phyloP scores from a whole-genome alignment of 805 yeast genomes.

The Wickerhamomyces subpelliculosus region DNA sequence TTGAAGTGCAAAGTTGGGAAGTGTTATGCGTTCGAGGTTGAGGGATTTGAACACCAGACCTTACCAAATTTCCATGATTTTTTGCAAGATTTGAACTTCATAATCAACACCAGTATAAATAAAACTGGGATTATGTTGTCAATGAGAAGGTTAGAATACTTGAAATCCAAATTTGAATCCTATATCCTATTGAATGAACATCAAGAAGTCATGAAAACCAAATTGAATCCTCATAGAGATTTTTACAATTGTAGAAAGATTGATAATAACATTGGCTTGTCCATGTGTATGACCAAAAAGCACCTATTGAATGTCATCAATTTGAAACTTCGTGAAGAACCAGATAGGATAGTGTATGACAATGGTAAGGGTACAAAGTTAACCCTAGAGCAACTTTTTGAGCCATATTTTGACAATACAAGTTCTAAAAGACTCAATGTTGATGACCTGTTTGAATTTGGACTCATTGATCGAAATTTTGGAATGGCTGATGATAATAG shows the following conservation, averaged over 20 bases:
- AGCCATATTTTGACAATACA: slow-evolving; percentile 24
- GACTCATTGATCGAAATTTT: slow-evolving; percentile 18
- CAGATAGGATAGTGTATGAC: slow-evolving; percentile 26
- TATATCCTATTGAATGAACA: slow-evolving; percentile 27
- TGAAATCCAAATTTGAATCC: slow-evolving; percentile 28
- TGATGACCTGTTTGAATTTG: slow-evolving; percentile 24
- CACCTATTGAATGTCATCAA: slow-evolving; percentile 46
- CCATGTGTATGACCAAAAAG: slow-evolving; percentile 97
- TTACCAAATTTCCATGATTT: slow-evolving; percentile 25
- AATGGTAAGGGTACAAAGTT: slow-evolving; percentile 15
- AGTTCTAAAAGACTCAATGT: slow-evolving; percentile 20
- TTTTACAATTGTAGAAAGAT: slow-evolving; percentile 37
- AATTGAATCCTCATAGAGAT: slow-evolving; percentile 34
- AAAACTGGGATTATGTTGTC: slow-evolving; percentile 11
- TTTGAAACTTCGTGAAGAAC: slow-evolving; percentile 28
- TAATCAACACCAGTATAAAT: slow-evolving; percentile 14
- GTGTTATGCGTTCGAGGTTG: slow-evolving; percentile 20
- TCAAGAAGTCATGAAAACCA: slow-evolving; percentile 28
- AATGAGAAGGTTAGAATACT: slow-evolving; percentile 23
- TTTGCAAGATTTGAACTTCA: slow-evolving; percentile 22
- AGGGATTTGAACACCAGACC: slow-evolving; percentile 9
- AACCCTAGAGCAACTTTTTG: slow-evolving; percentile 19
- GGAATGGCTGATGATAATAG: slow-evolving; percentile 13
- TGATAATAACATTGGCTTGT: slow-evolving; percentile 88
- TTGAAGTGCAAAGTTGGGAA: background rate